Evolutionary conservation across 495 filamentous ascomycete genomes (phyloP), one percentile per base, ranked within the genome.

Genomic region (Penicillium waksmanii): DNA sequence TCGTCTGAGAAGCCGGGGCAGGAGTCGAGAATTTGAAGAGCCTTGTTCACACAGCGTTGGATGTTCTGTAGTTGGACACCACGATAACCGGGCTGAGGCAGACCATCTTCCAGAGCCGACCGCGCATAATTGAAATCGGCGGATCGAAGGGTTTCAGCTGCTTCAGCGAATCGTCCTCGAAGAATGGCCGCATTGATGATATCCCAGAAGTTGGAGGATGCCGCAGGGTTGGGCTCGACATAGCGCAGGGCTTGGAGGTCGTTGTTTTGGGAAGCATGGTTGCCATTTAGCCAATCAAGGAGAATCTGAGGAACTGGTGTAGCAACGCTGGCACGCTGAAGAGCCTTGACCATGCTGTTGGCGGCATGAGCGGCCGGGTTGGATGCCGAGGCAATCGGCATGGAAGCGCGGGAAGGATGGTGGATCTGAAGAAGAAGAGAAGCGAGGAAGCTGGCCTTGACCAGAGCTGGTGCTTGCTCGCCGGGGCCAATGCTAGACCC

Each of bases 201-300:
- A 65, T 91, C 89, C 93, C 93, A 97, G 70, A 90, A 97, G 27
- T 85, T 78, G 6, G 75, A 73, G 62, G 92, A 89, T 47, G 85
- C 84, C 3, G 91, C 86, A 36, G 90, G 89, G 57, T 87, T 89
- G 3, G 89, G 90, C 47, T 82, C 77, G 55, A 86, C 71, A 23
- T 79, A 77, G 58, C 82, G 74, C 38, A 96, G 74, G 12, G 85
- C 73, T 40, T 84, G 76, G 3, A 89, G 64, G 58, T 89, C 87
- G 47, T 80, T 75, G 19, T 72, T 72, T 59, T 85, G 86, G 25
- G 87, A 75, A 48, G 85, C 80, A 66, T 94, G 87, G 63, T 89
- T 81, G 3, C 78, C 77, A 52, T 90, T 80, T 38, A 96, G 77
- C 92, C 92, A 97, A 58, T 88, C 82, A 21, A 96, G 80, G 15